Evolutionary conservation across 371 early-diverging fungal species (phyloP), one percentile per base, ranked within the genome.

Genomic region (Rhizopus arrhizus): DNA sequence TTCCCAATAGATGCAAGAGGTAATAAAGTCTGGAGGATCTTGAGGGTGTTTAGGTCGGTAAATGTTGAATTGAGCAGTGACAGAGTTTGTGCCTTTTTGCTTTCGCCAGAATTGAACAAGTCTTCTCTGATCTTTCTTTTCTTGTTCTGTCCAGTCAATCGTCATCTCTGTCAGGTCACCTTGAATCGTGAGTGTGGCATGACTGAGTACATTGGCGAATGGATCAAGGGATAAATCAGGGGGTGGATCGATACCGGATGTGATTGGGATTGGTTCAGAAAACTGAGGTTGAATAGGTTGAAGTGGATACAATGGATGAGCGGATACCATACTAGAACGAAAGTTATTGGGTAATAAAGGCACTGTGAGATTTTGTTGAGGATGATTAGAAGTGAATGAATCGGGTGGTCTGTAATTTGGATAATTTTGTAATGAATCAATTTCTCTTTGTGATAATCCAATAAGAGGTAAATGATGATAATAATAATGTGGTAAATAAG

Each of bases 1-100:
- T 35, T 85, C 80, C 91, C 90, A 92, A 59, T 85, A 89, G 58
- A 93, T 90, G 59, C 92, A 93, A 0, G 92, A 92, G 9, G 91
- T 84, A 1, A 90, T 82, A 52, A 87, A 88, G 15, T 28, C 32
- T 43, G 50, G 11, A 6, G 50, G 45, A 40, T 50, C 56, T 49
- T 82, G 15, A 73, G 81, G 57, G 71, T 78, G 22, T 80, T 87
- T 81, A 3, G 77, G 80, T 0, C 75, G 70, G 7, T 89, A 82
- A 0, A 81, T 76, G 22, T 79, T 82, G 70, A 87, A 91, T 2
- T 75, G 75, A 66, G 87, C 88, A 38, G 74, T 68, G 35, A 90
- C 88, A 42, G 77, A 77, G 62, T 85, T 82, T 48, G 74, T 74
- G 38, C 84, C 85, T 43, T 82, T 82, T 15, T 80, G 82, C 10